Conservation (phyloP, 2,329 filamentous ascomycete species). For the Microcyclosporella mali region DNA sequence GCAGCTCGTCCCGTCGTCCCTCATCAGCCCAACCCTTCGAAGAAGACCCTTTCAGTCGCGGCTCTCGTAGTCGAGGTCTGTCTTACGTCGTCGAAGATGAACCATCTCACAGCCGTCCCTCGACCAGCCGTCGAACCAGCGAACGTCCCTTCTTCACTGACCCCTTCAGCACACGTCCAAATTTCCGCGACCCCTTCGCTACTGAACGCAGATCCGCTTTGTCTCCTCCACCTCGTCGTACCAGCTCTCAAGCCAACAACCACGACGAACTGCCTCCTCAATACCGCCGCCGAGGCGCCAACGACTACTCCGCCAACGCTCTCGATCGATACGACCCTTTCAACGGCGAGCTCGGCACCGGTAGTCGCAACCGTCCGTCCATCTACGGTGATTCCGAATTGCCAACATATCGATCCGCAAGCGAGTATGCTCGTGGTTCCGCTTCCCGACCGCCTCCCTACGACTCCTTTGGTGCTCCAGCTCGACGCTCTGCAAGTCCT, state of each 20-base stretch:
- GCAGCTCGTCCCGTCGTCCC: not conserved
- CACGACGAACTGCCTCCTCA: not conserved
- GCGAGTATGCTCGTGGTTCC: not conserved
- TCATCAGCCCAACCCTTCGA: not conserved
- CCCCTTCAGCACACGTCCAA: not conserved
- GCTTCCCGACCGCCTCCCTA: not conserved
- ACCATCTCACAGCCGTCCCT: not conserved
- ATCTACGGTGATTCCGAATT: not conserved
- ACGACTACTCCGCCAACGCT: not conserved
- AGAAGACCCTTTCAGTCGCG: too few relatives aligned
- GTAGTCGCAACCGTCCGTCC: not conserved
- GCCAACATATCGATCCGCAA: constrained; percentile 1
- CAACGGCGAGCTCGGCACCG: constrained; percentile 1
- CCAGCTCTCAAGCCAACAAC: not conserved
- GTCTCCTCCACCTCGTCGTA: not conserved
- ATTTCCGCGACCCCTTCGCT: too few relatives aligned
- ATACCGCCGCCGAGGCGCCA: not conserved
- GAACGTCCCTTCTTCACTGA: not conserved
- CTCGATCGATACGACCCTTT: constrained; percentile 4
- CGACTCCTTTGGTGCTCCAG: too few relatives aligned
- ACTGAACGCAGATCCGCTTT: not conserved
- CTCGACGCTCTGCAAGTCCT: too few relatives aligned
- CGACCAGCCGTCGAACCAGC: not conserved
- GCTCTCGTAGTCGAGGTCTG: too few relatives aligned
- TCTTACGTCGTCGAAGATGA: too few relatives aligned